These are phyloP conservation scores for Aquilaria sinensis DNA, from an alignment of 345 rosid species.

Conservation along the genomic window DNA sequence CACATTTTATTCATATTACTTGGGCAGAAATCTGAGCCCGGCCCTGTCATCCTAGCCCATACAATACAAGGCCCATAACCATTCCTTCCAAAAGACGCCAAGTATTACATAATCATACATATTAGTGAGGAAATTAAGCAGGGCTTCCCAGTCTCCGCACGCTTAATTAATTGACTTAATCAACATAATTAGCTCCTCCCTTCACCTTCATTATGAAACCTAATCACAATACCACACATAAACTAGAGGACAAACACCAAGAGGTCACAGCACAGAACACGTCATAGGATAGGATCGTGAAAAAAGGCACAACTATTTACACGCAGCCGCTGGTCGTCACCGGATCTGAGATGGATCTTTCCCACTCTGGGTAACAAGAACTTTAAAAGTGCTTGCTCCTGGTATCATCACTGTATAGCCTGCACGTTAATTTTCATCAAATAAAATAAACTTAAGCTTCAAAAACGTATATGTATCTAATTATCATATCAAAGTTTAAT, in stretches of 20 bases:
- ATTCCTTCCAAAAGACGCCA: no score
- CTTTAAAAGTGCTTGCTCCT: conserved; percentile 51
- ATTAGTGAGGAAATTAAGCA: no score
- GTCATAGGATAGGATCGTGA: not conserved
- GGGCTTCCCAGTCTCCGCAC: no score
- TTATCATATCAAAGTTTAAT: not conserved
- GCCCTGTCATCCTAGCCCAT: no score
- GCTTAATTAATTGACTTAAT: not conserved
- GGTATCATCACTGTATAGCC: conserved; percentile 92
- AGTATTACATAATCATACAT: no score
- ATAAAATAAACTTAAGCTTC: conserved; percentile 5
- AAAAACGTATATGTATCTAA: not conserved
- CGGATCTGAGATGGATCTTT: conserved; percentile 27
- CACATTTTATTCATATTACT: no score
- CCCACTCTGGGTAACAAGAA: no score
- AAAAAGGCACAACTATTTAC: conserved; percentile 21
- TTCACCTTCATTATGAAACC: not conserved
- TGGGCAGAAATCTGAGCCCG: no score
- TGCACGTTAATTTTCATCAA: conserved; percentile 13
- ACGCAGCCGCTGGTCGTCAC: conserved; percentile 11
- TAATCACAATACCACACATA: conserved; percentile 2
- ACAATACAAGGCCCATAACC: no score
- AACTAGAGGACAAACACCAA: no score
- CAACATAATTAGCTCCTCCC: conserved; percentile 1
- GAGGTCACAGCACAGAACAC: no score